Conservation (phyloP, 2,329 filamentous ascomycete genomes). For the Fusarium guadeloupense region DNA sequence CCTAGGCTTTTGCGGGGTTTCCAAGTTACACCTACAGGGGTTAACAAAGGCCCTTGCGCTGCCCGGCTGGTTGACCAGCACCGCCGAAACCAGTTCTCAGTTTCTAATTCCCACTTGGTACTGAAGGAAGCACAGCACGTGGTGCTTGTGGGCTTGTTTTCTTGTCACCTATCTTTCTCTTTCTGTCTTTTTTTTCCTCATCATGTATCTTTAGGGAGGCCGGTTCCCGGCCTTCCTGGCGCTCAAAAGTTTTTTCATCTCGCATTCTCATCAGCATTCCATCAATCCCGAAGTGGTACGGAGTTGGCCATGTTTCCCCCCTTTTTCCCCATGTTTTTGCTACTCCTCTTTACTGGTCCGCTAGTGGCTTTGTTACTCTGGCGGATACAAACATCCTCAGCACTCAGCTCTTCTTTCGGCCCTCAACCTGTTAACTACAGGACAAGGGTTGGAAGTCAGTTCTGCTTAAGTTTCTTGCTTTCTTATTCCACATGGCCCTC, state of each 20-base stretch:
- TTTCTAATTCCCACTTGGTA: slow-evolving; percentile 21
- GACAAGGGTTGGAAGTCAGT: background rate
- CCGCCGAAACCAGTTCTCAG: slow-evolving; percentile 13
- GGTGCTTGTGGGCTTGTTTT: slow-evolving; percentile 19
- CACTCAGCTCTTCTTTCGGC: slow-evolving; percentile 3
- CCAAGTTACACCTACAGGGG: slow-evolving; percentile 38
- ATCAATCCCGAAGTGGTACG: slow-evolving; percentile 21
- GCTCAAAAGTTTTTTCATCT: slow-evolving; percentile 39
- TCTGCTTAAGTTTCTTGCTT: slow-evolving; percentile 7
- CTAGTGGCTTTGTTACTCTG: background rate
- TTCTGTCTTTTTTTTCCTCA: slow-evolving; percentile 10
- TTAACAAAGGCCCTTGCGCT: slow-evolving; percentile 17
- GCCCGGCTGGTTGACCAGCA: slow-evolving; percentile 6
- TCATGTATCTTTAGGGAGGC: slow-evolving; percentile 22
- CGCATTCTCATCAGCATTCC: slow-evolving; percentile 35
- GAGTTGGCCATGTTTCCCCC: slow-evolving; percentile 28
- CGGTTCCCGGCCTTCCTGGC: slow-evolving; percentile 26
- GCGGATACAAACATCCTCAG: slow-evolving; percentile 6
- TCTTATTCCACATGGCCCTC: slow-evolving; percentile 20
- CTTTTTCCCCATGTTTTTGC: slow-evolving; percentile 2
- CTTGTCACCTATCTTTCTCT: slow-evolving; percentile 4
- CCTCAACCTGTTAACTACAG: too few species aligned
- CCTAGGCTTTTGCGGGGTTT: slow-evolving; percentile 35
- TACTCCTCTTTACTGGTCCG: slow-evolving; percentile 1
- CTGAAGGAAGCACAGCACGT: slow-evolving; percentile 34